Conservation (phyloP, 129 eudicot genomes). For the Silybum marianum region DNA sequence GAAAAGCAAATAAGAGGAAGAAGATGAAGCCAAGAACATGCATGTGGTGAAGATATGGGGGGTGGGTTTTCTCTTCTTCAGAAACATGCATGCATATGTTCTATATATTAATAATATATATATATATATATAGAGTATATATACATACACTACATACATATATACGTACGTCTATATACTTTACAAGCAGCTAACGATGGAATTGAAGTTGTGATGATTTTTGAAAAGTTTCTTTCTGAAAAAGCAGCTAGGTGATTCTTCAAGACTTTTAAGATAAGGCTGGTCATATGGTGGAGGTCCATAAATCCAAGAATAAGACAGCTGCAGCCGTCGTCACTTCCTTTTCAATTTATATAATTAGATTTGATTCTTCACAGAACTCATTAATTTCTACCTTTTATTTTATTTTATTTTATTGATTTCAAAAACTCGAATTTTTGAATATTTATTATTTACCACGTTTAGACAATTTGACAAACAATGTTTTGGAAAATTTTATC, state of each 20-base stretch:
- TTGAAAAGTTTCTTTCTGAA: slow-evolving; percentile 15
- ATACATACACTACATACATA: too few relatives aligned
- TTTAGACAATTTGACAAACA: background rate
- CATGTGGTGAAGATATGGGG: slow-evolving; percentile 29
- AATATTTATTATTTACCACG: background rate
- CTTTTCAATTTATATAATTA: slow-evolving; percentile 15
- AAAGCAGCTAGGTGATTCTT: slow-evolving; percentile 16
- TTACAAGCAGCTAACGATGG: background rate
- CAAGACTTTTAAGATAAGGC: slow-evolving; percentile 12
- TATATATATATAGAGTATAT: too few relatives aligned
- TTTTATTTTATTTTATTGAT: background rate
- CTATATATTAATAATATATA: too few relatives aligned
- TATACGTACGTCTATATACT: background rate
- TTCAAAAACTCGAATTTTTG: background rate
- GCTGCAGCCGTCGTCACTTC: slow-evolving; percentile 11
- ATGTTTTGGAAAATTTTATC: too few relatives aligned
- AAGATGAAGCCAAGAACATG: slow-evolving; percentile 32
- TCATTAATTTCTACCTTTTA: background rate
- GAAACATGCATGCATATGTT: background rate
- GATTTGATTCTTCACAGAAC: slow-evolving; percentile 22
- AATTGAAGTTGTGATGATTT: background rate
- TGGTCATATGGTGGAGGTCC: slow-evolving; percentile 11
- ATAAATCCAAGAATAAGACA: slow-evolving; percentile 26
- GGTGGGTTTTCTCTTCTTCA: background rate
- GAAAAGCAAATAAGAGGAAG: slow-evolving; percentile 2